A percentile compares a stretch with the other conserved stretches of the same genome.
Conservation (phyloP, 257 asterid species). For the Capsicum baccatum region DNA sequence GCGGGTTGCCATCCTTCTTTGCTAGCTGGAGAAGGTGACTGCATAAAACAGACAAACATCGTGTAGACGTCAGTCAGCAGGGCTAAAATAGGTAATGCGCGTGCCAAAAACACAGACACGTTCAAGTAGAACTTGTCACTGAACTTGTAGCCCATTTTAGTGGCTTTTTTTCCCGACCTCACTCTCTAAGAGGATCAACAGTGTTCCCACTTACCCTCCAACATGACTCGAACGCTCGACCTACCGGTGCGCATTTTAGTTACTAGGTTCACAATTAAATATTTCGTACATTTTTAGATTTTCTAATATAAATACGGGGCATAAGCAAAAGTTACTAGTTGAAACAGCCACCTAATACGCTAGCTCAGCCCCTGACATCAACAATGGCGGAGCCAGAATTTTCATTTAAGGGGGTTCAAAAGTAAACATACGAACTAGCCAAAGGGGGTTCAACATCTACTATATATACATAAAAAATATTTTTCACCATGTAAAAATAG, state of each 20-base stretch:
- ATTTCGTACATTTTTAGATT: background rate
- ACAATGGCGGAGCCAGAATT: no score
- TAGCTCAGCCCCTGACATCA: background rate
- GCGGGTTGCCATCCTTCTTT: conserved; percentile 80
- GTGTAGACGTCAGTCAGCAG: background rate
- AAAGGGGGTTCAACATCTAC: no score
- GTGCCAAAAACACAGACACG: background rate
- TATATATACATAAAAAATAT: no score
- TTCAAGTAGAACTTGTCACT: background rate
- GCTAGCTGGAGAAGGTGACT: conserved; percentile 97
- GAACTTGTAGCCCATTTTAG: background rate
- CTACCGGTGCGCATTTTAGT: background rate
- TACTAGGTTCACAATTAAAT: background rate
- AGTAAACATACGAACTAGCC: no score
- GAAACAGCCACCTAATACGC: background rate
- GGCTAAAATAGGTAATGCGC: background rate
- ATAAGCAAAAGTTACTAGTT: background rate
- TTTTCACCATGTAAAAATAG: no score
- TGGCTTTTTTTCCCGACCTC: background rate
- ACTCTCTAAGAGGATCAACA: no score
- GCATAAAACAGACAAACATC: conserved; percentile 31
- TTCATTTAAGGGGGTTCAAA: no score
- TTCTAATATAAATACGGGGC: background rate
- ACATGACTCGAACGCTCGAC: no score
- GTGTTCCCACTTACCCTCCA: no score